Conservation (phyloP, 352 stramenopile species). For the Sclerospora graminicola region DNA sequence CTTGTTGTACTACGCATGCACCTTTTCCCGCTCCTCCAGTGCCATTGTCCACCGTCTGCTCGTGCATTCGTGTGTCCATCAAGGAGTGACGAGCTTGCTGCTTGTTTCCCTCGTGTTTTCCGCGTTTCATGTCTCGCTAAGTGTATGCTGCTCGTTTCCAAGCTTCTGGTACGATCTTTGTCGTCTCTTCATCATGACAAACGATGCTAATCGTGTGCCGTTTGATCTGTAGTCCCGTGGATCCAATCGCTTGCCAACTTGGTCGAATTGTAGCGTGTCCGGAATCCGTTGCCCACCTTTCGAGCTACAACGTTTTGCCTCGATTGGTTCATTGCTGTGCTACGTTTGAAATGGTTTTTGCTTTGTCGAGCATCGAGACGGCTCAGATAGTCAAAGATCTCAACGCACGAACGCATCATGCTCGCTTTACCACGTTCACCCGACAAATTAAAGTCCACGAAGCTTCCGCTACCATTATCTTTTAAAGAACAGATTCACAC, state of each 20-base stretch:
- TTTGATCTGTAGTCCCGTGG: constrained; percentile 24
- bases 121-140: constrained; percentile 30
- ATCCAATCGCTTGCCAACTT: constrained; percentile 21
- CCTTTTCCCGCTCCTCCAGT: constrained; percentile 31
- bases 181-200: neutral
- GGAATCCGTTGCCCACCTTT: constrained; percentile 14
- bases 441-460: constrained; percentile 14
- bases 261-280: constrained; percentile 35
- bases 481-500: constrained; percentile 4
- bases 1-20: constrained; percentile 56
- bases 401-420: constrained; percentile 24
- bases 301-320: constrained; percentile 28
- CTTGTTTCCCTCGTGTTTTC: constrained; percentile 33
- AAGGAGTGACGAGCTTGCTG: constrained; percentile 28
- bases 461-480: constrained; percentile 14
- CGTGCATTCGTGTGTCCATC: constrained; percentile 45
- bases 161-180: constrained; percentile 26
- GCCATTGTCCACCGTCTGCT: constrained; percentile 40
- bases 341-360: constrained; percentile 30
- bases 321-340: constrained; percentile 30
- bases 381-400: constrained; percentile 34
- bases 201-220: neutral
- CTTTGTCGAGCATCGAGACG: constrained; percentile 28
- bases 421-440: constrained; percentile 34
- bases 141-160: constrained; percentile 44